Base-by-base conservation (phyloP, 2,329 filamentous ascomycete species). In the Nigrograna mackinnonii region DNA sequence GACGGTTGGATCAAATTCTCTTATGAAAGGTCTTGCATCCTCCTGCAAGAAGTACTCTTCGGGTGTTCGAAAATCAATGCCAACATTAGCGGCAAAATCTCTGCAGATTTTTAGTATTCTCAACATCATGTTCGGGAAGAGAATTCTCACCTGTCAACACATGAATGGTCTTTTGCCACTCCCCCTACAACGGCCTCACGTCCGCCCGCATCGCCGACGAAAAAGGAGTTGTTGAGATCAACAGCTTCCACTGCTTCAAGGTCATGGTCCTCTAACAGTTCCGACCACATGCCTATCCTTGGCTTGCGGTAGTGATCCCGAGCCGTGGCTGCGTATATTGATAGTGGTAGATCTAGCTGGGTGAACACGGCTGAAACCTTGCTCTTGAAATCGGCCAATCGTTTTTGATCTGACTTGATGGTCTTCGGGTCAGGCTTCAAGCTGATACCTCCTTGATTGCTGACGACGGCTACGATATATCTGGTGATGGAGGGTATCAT, bases 41-140 rank as follows among this genome's bases (percentile, higher is more conserved):
- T 89, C 80, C 2, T 79, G 78, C 1, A 92, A 79, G 62, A 97
- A 97, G 71, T 86, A 96, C 66, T 96, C 91, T 62, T 99, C 94
- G 0, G 94, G 94, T 0, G 92, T 96, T 43, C 84, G 74, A 66
- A 92, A 99, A 11, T 73, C 64, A 52, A 99, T 82, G 4, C 89
- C 89, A 11, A 91, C 72, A 60, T 99, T 97, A 47, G 85, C 77
- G 3, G 94, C 92, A 56, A 97, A 86, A 58, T 96, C 88, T 43
- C 53, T 64, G 41, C 14, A 30, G 18, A 32, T 26, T 41, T n/a
- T 60, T 51, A 55, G 49, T 43, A 45, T n/a, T 35, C 13, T 44
- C 21, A 34, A 37, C 21, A 31, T 34, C 21, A 49, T n/a, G 38
- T 28, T 17, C 36, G 20, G 42, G 36, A 41, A 31, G 35, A 52